Evolutionary conservation across 805 yeast species (phyloP), one percentile per base, ranked within the genome.

Genomic region (Sungouiozyma intestinalis): DNA sequence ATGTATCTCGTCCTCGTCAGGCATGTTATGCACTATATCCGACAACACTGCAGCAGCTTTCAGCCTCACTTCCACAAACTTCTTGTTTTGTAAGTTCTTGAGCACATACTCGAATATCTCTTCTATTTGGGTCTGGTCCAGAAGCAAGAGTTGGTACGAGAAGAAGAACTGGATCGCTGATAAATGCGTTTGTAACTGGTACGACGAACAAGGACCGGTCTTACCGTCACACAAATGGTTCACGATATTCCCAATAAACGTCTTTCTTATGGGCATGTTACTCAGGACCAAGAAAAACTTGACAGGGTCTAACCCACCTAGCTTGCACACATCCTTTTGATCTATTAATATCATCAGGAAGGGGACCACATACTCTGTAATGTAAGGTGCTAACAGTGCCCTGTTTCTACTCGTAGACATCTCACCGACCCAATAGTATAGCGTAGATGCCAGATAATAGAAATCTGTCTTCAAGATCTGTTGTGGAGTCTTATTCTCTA

Each of bases 291-390:
- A 58, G 47, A 74, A 69, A 17, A 74, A 50, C 6, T 61, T 52
- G 2, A 73, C 67, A 0, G 90, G 83, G 33, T 70, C 69, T 9
- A 83, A 60, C 27, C 71, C 72, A 0, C 81, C 80, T 43, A 83
- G 60, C 49, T 82, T 85, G 49, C 94, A 83, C 13, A 85, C 85
- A 47, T 90, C 97, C 45, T 85, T 78, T 67, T 83, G 72, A 36
- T 70, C 72, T 40, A 78, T 74, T 38, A 86, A 63, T 15, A 72
- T 66, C 53, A 85, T 66, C 43, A 86, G 64, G 47, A 84, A 79
- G 20, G 95, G 95, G 1, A 85, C 60, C 21, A 87, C 69, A 40
- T 73, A 65, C 2, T 65, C 59, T 8, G 66, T 57, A 33, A 81
- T 61, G 42, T 74, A 71, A 3, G 76, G 76, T 36, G 75, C 71